Evolutionary conservation across 495 filamentous ascomycete species (phyloP), one percentile per base, ranked within the genome.

Genomic region (Polyplosphaeria fusca): DNA sequence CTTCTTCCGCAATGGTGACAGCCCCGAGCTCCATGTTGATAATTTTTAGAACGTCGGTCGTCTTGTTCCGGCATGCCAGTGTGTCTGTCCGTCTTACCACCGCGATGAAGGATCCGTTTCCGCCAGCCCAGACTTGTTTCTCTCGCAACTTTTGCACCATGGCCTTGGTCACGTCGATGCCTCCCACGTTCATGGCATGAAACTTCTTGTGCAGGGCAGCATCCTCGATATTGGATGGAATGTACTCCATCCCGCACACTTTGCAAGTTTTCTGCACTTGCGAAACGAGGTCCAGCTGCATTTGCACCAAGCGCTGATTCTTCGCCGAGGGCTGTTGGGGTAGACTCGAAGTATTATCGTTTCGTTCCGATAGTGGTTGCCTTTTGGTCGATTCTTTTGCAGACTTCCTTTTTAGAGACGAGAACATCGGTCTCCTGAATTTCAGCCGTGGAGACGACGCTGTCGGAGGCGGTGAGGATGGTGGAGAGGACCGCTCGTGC

Each of bases 231-330:
- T 82, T 80, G 0, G 83, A 86, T 12, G 84, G 79, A 35, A 85
- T 76, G 66, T 88, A 89, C 53, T 85, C 82, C 86, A 89, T 89
- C 0, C 79, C 81, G 66, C 86, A 89, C 1, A 71, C 73, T 30
- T 72, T 73, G 68, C 86, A 89, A n/a, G 77, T 80, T 55, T 79
- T 80, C 44, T 79, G 74, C 32, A 79, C 68, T 40, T 81, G 73
- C 55, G 74, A 75, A 14, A 84, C 86, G 25, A 87, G 71, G 59
- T 86, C 85, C 28, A 89, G 79, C 47, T 83, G 82, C 72, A 85
- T 81, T 63, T 89, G 85, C 24, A 77, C 81, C 56, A 86, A 64
- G 2, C 67, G 55, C 58, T 61, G 58, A 24, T 61, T 61, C 57
- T 61, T 65, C 19, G 51, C 37, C 40, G 52, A 23, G 23, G 42